Evolutionary conservation across 2,329 filamentous ascomycete genomes (phyloP).

Genomic region (Cladosporium sphaerospermum): DNA sequence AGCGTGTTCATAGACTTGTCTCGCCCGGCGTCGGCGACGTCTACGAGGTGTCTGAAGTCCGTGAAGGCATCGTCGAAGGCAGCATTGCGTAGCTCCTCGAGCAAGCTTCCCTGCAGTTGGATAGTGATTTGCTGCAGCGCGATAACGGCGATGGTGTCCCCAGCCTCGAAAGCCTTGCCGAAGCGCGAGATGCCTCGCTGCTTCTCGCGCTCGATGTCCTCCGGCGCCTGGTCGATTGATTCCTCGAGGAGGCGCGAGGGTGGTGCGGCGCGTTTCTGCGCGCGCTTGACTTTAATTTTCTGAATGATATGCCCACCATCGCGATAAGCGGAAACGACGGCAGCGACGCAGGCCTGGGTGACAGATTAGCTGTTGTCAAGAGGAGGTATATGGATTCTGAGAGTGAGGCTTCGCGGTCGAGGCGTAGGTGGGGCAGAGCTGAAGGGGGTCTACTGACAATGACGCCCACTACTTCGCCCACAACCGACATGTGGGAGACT

Average conservation of each 20-base stretch:
- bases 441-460: constrained; percentile 1
- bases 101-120: constrained; percentile 24
- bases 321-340: constrained; percentile 22
- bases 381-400: background rate
- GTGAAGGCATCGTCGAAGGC: constrained; percentile 25
- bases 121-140: constrained; percentile 28
- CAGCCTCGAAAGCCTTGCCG: constrained; percentile 26
- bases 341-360: constrained; percentile 22
- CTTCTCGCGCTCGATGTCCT: constrained; percentile 29
- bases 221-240: constrained; percentile 25
- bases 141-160: constrained; percentile 28
- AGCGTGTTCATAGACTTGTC: constrained; percentile 26
- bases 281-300: constrained; percentile 28
- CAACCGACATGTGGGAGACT: constrained; percentile 1
- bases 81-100: constrained; percentile 26
- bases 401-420: too few relatives aligned
- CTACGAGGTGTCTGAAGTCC: constrained; percentile 26
- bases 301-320: constrained; percentile 27
- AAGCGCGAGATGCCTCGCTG: constrained; percentile 25
- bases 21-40: constrained; percentile 26
- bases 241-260: constrained; percentile 28
- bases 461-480: constrained; percentile 10
- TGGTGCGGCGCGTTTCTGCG: constrained; percentile 24
- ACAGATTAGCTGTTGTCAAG: background rate
- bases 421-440: too few relatives aligned